phyloP scores from a whole-genome alignment of 805 yeast species.

The Spathaspora passalidarum region DNA sequence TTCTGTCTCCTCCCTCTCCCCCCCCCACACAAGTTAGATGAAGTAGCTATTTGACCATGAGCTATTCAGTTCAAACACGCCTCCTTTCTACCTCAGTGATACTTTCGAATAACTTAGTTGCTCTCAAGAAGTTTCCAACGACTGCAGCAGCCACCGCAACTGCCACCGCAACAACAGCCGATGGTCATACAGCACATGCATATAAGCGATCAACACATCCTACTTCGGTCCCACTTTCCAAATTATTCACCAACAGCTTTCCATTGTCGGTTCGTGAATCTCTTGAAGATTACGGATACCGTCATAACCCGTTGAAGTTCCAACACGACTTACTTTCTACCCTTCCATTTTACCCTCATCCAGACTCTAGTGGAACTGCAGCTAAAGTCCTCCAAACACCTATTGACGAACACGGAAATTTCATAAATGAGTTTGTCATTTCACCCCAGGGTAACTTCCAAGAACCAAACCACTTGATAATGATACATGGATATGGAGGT shows the following conservation, averaged over 20 bases:
- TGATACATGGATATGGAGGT: slow-evolving; percentile 45
- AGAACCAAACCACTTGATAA: slow-evolving; percentile 35
- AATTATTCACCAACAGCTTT: slow-evolving; percentile 52
- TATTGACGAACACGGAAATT: slow-evolving; percentile 22
- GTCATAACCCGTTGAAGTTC: slow-evolving; percentile 37
- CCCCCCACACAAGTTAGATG: background rate
- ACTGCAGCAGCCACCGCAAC: background rate
- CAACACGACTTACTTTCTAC: slow-evolving; percentile 46
- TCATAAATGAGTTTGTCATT: slow-evolving; percentile 41
- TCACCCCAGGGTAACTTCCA: slow-evolving; percentile 19
- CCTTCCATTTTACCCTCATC: slow-evolving; percentile 45
- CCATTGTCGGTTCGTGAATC: slow-evolving; percentile 57
- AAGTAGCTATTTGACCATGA: background rate
- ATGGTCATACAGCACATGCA: background rate
- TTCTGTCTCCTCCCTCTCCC: too few relatives aligned
- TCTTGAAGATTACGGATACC: slow-evolving; percentile 44
- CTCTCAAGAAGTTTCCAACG: background rate
- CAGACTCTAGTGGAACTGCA: slow-evolving; percentile 25
- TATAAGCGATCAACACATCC: slow-evolving; percentile 63
- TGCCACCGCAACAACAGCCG: background rate
- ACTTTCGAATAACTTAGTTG: background rate
- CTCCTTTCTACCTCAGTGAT: background rate
- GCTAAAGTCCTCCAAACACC: slow-evolving; percentile 31
- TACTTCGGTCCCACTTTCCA: slow-evolving; percentile 58
- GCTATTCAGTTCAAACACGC: background rate